A percentile compares a stretch with the other conserved stretches of the same genome.
These are phyloP conservation scores for Candida nemodendra DNA, from an alignment of 805 yeast species.

Conservation along the genomic window DNA sequence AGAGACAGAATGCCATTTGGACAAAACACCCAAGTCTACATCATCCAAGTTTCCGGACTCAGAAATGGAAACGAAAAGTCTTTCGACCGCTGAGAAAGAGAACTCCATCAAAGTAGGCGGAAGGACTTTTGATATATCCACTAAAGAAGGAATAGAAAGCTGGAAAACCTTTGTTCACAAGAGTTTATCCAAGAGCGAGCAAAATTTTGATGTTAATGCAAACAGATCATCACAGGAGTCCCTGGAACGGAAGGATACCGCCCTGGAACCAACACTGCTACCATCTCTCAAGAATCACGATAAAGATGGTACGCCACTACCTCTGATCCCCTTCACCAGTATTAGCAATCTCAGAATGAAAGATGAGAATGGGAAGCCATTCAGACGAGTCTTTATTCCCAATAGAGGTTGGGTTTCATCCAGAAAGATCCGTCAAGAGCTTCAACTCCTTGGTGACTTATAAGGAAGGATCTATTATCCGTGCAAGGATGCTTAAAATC, in stretches of 20 bases:
- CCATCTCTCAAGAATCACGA: too few species aligned
- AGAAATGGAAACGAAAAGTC: too few species aligned
- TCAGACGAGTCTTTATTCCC: conserved; percentile 46
- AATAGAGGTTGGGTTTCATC: conserved; percentile 48
- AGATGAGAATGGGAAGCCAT: conserved; percentile 40
- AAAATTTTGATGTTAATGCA: too few species aligned
- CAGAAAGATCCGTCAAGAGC: conserved; percentile 15
- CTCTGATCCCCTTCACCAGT: conserved; percentile 3
- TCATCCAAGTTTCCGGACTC: too few species aligned
- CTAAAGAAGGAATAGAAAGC: conserved; percentile 29
- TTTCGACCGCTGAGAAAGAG: conserved; percentile 2
- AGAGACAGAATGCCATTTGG: too few species aligned
- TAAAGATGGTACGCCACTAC: too few species aligned
- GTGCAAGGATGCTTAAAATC: conserved; percentile 7
- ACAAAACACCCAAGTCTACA: too few species aligned
- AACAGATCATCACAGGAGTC: too few species aligned
- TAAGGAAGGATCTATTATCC: too few species aligned
- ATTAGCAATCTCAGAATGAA: conserved; percentile 12
- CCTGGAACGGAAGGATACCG: too few species aligned
- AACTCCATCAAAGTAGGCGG: conserved; percentile 19
- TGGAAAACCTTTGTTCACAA: conserved; percentile 28
- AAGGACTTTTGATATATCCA: conserved; percentile 30
- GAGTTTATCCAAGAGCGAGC: conserved; percentile 12
- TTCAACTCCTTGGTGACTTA: conserved; percentile 7
- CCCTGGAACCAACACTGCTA: too few species aligned